Conservation (phyloP, 2,329 filamentous ascomycete genomes). For the Trichoderma atrobrunneum region DNA sequence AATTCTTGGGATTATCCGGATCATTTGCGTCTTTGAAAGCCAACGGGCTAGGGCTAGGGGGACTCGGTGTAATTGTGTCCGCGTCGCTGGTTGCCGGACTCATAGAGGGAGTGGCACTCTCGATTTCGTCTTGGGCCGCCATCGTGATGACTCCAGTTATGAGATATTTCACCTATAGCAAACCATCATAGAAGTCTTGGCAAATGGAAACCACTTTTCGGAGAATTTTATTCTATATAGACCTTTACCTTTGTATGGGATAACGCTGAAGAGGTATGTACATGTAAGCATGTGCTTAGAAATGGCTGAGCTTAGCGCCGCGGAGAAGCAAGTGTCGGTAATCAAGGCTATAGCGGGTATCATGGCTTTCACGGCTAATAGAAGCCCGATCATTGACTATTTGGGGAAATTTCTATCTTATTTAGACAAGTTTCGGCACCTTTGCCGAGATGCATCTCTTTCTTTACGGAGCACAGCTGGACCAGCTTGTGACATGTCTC, state of each 20-base stretch:
- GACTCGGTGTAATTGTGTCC: background rate
- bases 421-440: background rate
- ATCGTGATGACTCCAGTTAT: background rate
- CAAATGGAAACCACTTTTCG: background rate
- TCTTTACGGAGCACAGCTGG: background rate
- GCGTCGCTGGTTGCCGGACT: background rate
- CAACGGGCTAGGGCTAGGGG: background rate
- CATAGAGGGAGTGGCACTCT: background rate
- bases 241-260: background rate
- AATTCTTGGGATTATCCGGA: constrained; percentile 9
- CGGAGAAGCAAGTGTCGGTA: background rate
- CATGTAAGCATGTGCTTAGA: background rate
- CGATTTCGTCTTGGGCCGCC: background rate
- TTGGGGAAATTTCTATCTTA: too few species aligned
- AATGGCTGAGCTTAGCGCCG: background rate
- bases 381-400: background rate
- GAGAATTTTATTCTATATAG: background rate
- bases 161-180: background rate
- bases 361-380: background rate
- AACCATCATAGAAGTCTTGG: background rate
- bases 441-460: background rate
- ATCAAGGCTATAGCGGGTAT: background rate
- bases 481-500: background rate
- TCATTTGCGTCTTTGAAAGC: background rate
- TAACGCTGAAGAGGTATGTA: background rate